Evolutionary conservation across 2,329 filamentous ascomycete genomes (phyloP).

Genomic region (Colletotrichum sp.): DNA sequence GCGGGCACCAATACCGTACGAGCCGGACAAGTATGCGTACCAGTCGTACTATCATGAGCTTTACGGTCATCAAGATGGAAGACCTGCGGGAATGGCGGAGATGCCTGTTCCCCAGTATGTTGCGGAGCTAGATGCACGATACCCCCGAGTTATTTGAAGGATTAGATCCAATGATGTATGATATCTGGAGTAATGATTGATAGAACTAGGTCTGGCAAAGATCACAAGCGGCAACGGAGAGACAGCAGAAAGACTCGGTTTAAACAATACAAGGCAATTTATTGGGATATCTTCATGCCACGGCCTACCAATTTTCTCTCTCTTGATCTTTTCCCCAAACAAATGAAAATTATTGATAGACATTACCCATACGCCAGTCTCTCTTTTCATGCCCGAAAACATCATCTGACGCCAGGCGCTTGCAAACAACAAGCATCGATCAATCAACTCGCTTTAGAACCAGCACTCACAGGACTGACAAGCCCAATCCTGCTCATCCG

Average conservation of each 20-base stretch:
- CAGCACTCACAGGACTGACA: slow-evolving; percentile 4
- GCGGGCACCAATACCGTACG: neutral
- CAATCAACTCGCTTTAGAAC: neutral
- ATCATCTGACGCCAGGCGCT: neutral
- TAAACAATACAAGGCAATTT: neutral
- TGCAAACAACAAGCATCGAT: neutral
- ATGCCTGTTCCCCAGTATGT: neutral
- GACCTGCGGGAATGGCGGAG: neutral
- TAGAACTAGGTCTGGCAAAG: neutral
- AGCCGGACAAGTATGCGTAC: neutral
- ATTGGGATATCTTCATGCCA: neutral
- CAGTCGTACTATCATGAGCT: neutral
- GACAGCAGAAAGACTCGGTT: fast-evolving
- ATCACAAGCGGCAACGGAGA: neutral
- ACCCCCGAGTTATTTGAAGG: neutral
- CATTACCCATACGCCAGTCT: neutral
- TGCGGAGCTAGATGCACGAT: neutral
- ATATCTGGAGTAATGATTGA: neutral
- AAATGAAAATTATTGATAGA: neutral
- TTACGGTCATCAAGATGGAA: neutral
- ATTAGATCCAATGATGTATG: neutral
- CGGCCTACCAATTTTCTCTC: neutral
- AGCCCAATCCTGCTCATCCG: slow-evolving; percentile 17
- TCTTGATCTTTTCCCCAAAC: neutral
- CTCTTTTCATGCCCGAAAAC: neutral